These are phyloP conservation scores for Diutina sp. DNA, from an alignment of 1,139 yeast genomes.

Conservation along the genomic window DNA sequence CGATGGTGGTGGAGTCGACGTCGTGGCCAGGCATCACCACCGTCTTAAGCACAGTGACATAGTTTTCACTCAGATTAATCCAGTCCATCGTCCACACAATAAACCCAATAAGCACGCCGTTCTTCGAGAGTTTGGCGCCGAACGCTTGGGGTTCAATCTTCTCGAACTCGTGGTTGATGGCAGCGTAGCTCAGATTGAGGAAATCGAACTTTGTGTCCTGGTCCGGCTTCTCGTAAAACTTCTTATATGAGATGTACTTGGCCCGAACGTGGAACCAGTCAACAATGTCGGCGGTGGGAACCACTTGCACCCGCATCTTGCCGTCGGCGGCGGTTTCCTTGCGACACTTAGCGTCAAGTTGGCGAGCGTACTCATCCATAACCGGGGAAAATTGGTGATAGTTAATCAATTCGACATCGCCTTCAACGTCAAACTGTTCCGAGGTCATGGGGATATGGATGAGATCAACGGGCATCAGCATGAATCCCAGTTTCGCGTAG, in stretches of 20 bases:
- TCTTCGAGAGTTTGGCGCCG: conserved; percentile 17
- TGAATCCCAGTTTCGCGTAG: conserved; percentile 47
- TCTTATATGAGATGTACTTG: conserved; percentile 21
- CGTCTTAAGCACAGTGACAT: background rate
- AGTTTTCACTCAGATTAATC: background rate
- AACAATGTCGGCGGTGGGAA: conserved; percentile 16
- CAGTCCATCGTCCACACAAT: conserved; percentile 20
- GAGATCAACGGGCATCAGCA: conserved; percentile 29
- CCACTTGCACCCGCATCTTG: background rate
- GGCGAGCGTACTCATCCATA: background rate
- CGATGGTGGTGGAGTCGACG: background rate
- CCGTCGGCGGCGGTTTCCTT: background rate
- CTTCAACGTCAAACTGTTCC: background rate
- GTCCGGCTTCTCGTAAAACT: conserved; percentile 10
- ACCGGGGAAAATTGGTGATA: background rate
- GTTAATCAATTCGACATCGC: background rate
- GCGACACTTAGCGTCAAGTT: background rate
- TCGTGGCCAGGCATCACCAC: background rate
- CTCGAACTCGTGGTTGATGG: background rate
- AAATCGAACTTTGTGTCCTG: conserved; percentile 6
- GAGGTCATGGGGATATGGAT: background rate
- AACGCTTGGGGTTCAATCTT: conserved; percentile 5
- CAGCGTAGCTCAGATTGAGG: background rate
- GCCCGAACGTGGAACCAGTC: conserved; percentile 36
- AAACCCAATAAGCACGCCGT: conserved; percentile 15